Conservation (phyloP, 2,329 filamentous ascomycete genomes). For the Thielaviopsis ethacetica region DNA sequence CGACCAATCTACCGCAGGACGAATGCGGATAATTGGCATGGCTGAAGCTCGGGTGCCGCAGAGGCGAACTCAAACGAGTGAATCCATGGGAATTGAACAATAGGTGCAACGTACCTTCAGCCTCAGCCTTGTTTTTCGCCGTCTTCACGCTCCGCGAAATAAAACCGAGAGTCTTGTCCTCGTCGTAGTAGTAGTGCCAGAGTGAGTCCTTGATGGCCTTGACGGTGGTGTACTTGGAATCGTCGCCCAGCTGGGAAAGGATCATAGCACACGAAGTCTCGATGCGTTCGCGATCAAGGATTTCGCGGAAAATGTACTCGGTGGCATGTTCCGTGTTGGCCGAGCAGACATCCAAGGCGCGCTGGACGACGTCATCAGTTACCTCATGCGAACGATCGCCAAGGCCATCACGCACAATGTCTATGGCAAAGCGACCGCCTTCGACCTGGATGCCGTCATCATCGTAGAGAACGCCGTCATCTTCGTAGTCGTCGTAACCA, state of each 20-base stretch:
- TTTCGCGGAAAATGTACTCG: constrained; percentile 5
- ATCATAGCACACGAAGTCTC: neutral
- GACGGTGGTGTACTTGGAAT: constrained; percentile 30
- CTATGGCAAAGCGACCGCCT: constrained; percentile 1
- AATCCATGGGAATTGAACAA: constrained; percentile 6
- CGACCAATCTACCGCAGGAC: neutral
- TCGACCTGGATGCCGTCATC: constrained; percentile 1
- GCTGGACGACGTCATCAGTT: constrained; percentile 5
- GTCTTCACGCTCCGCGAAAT: constrained; percentile 35
- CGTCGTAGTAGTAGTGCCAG: constrained; percentile 83
- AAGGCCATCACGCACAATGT: constrained; percentile 2
- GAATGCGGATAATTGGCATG: neutral
- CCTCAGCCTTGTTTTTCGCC: constrained; percentile 27
- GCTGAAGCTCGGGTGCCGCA: neutral
- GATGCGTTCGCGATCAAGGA: constrained; percentile 6
- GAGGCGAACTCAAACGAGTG: neutral
- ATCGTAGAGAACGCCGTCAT: constrained; percentile 19
- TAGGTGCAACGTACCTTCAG: constrained; percentile 24
- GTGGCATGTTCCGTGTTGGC: neutral
- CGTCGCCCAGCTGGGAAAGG: constrained; percentile 28
- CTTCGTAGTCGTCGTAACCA: constrained; percentile 27
- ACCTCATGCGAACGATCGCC: constrained; percentile 8
- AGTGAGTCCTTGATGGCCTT: constrained; percentile 63
- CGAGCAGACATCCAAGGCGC: neutral
- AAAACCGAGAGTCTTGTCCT: constrained; percentile 61